Base-by-base conservation (phyloP, 345 rosid genomes). In the Pseudoturritis turrita region DNA sequence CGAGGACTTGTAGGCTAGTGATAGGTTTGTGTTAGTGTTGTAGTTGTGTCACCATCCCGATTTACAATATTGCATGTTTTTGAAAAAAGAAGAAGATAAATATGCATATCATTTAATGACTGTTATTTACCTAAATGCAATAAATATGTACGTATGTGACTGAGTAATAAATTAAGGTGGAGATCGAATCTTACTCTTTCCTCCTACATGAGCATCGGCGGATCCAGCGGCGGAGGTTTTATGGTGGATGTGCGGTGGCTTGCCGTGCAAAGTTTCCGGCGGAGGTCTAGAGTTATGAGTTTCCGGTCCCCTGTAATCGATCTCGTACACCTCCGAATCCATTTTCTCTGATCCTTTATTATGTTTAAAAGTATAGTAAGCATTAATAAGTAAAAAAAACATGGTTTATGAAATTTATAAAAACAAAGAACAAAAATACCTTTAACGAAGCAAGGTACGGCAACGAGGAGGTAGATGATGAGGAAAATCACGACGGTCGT, bases 231-330 rank as follows among this genome's bases (percentile, higher is more conserved):
- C 25, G 39, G 76, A 51, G 51, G 72, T 63, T 57, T 77, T 71
- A 51, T 77, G 80, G 68, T 77, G 80, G 68, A 77, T 77, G 57
- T 64, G 44, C 40, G 80, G 80, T 70, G 69, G 40, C 55, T 72
- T 77, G 35, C 73, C 73, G 51, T 72, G 77, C 6, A 65, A 0
- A 71, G 72, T 71, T 36, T 77, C 74, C 6, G 73, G 73, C 3
- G 80, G 70, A 66, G 77, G 80, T 71, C 64, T 72, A 65, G 80
- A 72, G 54, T 65, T 77, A 72, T 77, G 77, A 25, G 80, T 77
- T 65, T 77, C 80, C 7, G 80, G 80, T 14, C 80, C 80, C n/a
- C 70, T 77, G 17, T 77, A 77, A 72, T 77, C 80, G 8, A 77
- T 77, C 35, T 77, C 65, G 36, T 77, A 77, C 44, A 65, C 66